Percentiles rank a stretch among this genome's conserved stretches.
Conservation (phyloP, 1,139 yeast species). For the Blastobotrys serpentis region DNA sequence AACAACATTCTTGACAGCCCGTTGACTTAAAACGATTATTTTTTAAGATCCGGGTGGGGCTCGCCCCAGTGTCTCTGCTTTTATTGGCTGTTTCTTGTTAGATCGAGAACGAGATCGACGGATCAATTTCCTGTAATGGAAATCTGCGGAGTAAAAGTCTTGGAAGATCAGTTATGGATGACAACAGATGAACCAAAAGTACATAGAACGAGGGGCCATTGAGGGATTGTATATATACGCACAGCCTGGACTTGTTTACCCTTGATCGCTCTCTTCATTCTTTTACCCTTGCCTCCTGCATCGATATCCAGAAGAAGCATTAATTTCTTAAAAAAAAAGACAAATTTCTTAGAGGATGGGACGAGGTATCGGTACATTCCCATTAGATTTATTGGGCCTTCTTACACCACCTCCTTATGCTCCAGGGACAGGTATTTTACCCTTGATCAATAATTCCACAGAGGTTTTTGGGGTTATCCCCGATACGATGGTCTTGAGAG, state of each 20-base stretch:
- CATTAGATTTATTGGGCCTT: constrained; percentile 22
- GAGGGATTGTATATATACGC: not conserved
- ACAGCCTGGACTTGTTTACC: constrained; percentile 1
- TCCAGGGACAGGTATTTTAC: constrained; percentile 24
- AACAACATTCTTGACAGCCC: constrained; percentile 5
- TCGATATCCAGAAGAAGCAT: not conserved
- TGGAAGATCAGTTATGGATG: not conserved
- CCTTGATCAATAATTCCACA: constrained; percentile 12
- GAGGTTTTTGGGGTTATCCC: constrained; percentile 13
- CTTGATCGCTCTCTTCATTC: not conserved
- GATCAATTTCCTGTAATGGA: not conserved
- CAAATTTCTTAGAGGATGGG: not conserved
- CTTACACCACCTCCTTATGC: constrained; percentile 26
- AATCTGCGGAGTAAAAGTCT: constrained; percentile 2
- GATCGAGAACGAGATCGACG: not conserved
- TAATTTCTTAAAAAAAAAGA: not conserved
- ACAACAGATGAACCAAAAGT: not conserved
- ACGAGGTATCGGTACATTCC: constrained; percentile 9
- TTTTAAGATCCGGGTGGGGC: not conserved
- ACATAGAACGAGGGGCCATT: not conserved
- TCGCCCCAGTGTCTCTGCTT: not conserved
- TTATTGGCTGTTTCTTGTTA: not conserved
- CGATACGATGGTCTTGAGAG: constrained; percentile 1
- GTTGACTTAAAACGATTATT: not conserved
- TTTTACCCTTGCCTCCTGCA: constrained; percentile 2